Evolutionary conservation across 2,329 filamentous ascomycete species (phyloP).

Genomic region (Decorospora gaudefroyi): DNA sequence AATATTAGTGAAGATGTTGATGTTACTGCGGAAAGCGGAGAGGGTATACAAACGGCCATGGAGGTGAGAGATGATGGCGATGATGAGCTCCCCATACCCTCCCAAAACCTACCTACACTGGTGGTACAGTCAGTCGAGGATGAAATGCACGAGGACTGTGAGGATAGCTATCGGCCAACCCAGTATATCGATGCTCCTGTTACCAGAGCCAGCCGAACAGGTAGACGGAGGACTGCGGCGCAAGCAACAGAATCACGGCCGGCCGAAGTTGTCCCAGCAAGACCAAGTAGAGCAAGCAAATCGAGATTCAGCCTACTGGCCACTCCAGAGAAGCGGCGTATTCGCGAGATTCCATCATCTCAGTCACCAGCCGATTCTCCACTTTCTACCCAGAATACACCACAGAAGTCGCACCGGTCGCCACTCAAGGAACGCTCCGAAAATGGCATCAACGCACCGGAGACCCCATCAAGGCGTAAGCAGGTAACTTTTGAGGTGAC

Average conservation of each 20-base stretch:
- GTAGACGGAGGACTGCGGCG: constrained; percentile 3
- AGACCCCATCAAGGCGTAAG: constrained; percentile 40
- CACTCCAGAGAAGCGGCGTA: constrained; percentile 40
- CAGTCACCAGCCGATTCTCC: constrained; percentile 42
- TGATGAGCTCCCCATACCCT: background rate
- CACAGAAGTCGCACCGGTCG: constrained; percentile 20
- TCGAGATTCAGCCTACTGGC: constrained; percentile 36
- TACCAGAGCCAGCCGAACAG: constrained; percentile 17
- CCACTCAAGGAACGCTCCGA: constrained; percentile 22
- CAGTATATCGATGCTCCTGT: constrained; percentile 33
- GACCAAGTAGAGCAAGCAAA: constrained; percentile 11
- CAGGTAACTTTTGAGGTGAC: constrained; percentile 35
- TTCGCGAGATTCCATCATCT: constrained; percentile 44
- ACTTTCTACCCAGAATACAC: constrained; percentile 35
- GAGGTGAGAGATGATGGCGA: background rate
- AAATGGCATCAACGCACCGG: constrained; percentile 14
- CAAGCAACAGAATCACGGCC: background rate
- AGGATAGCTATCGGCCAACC: constrained; percentile 37
- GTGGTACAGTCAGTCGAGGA: constrained; percentile 15
- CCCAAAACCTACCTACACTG: background rate
- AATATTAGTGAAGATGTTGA: background rate
- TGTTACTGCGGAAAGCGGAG: background rate
- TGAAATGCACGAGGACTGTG: constrained; percentile 13
- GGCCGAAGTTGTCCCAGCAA: background rate
- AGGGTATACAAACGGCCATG: background rate